Evolutionary conservation across 2,329 filamentous ascomycete genomes (phyloP).

Genomic region (Lachnellula occidentalis): DNA sequence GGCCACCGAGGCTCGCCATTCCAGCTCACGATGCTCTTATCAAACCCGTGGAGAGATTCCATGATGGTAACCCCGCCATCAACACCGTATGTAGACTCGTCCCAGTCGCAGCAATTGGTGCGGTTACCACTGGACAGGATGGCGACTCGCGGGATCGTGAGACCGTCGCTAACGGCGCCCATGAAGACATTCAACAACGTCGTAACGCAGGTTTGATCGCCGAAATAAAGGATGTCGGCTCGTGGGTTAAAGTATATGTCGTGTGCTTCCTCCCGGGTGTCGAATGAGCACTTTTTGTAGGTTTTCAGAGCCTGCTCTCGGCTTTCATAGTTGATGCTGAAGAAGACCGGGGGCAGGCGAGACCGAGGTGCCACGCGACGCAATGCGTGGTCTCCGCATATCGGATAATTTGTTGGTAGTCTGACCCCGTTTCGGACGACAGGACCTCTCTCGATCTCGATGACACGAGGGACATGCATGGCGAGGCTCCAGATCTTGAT

Average conservation of each 20-base stretch:
- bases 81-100: not conserved
- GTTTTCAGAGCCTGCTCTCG: not conserved
- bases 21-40: not conserved
- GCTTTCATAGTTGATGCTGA: not conserved
- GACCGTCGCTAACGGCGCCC: too few species aligned
- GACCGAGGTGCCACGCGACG: not conserved
- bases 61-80: slow-evolving; percentile 2
- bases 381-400: not conserved
- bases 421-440: not conserved
- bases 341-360: not conserved
- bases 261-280: not conserved
- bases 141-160: slow-evolving; percentile 3
- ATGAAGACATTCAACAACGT: not conserved
- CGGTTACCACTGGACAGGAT: not conserved
- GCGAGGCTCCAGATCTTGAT: not conserved
- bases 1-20: not conserved
- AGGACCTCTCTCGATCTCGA: slow-evolving; percentile 3
- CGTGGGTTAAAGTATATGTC: slow-evolving; percentile 6
- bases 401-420: not conserved
- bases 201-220: slow-evolving; percentile 6
- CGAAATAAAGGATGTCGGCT: slow-evolving; percentile 9
- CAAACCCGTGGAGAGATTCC: slow-evolving; percentile 9
- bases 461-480: not conserved
- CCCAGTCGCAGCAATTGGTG: slow-evolving; percentile 2
- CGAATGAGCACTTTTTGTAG: not conserved